Base-by-base conservation (phyloP, 2,329 filamentous ascomycete species). In the Scolecobasidium constrictum region DNA sequence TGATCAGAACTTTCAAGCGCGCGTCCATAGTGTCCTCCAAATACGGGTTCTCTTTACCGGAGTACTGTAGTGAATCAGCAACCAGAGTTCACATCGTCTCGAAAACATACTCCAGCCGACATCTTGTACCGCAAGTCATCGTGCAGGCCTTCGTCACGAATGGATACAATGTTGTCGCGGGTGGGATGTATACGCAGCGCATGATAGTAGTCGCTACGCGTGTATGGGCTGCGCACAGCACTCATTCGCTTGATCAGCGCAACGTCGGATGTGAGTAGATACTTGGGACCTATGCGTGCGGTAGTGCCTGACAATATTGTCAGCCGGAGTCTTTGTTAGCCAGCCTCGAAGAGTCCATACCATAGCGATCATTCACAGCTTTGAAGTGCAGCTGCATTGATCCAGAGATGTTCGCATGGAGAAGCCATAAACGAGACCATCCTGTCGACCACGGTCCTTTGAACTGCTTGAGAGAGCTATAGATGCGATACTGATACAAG, bases 351-450 rank as follows among this genome's bases (percentile, higher is more conserved):
- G 59, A 59, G 19, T 21, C 53, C 56, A 53, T 41, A 60, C 62
- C 62, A 52, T 64, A 58, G 48, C 56, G 53, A 28, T 52, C 48
- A 42, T 59, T 63, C 35, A 63, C 49, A 5, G 50, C 54, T 18
- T 56, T 58, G 47, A 63, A 63, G 22, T 53, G 49, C 41, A 53
- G 50, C 48, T 65, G 56, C 59, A 63, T 63, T 39, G 56, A 49
- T 5, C 62, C 62, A 38, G 57, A 60, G 42, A 51, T 49, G 44
- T 58, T 56, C 20, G 58, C 58, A 15, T 49, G 49, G 16, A 62
- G 50, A 23, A 64, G 54, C 60, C 60, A 64, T 47, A 64, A 40
- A 13, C 62, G 50, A 4, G 59, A 60, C 55, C 59, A 64, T 7
- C 57, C 59, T 15, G 54, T 50, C 2, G 52, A 56, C 54, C 59